Evolutionary conservation across 768 basidiomycete species (phyloP).

Genomic region (Auricularia auricula-judae): DNA sequence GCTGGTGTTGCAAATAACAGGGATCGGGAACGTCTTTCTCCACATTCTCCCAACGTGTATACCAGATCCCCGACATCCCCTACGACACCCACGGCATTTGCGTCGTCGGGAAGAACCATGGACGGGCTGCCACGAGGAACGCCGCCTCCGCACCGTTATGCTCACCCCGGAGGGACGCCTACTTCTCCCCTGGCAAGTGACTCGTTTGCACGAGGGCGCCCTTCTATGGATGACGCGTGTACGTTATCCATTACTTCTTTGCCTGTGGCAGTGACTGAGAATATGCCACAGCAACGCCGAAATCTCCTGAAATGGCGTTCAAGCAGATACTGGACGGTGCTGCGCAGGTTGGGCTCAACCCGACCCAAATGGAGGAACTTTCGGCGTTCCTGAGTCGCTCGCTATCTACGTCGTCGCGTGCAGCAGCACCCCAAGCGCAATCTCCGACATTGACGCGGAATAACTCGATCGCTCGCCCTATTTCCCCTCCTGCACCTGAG

Average conservation of each 20-base stretch:
- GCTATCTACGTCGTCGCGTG: constrained; percentile 32
- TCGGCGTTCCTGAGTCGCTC: constrained; percentile 65
- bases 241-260: neutral
- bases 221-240: neutral
- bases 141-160: constrained; percentile 1
- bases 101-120: neutral
- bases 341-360: constrained; percentile 63
- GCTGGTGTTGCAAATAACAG: neutral
- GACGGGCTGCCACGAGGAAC: neutral
- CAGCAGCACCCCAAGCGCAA: constrained; percentile 18
- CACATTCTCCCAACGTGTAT: constrained; percentile 20
- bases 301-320: constrained; percentile 34
- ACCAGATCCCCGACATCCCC: constrained; percentile 5
- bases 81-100: constrained; percentile 1
- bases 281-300: neutral
- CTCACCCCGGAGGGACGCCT: constrained; percentile 14
- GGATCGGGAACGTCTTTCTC: constrained; percentile 26
- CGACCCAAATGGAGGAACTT: constrained; percentile 34
- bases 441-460: constrained; percentile 34
- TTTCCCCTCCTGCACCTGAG: neutral
- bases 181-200: neutral
- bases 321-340: constrained; percentile 71
- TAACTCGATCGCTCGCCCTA: constrained; percentile 20
- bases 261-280: neutral
- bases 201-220: neutral